These are phyloP conservation scores for Rutstroemia sp. DNA, from an alignment of 2,329 filamentous ascomycete species.

Conservation along the genomic window DNA sequence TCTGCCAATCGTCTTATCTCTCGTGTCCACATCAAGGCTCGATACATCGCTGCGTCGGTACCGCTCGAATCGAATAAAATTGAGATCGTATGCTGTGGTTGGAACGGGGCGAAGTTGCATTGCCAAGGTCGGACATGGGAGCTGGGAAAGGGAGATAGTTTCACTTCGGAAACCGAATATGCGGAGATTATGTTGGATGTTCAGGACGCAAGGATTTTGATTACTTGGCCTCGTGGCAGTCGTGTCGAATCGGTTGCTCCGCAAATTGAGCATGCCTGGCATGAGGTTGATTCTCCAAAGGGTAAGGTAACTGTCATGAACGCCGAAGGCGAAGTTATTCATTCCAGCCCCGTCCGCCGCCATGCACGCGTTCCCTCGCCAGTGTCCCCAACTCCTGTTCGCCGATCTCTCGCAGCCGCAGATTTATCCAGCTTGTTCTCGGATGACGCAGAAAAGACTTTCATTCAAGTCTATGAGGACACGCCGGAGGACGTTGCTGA, in stretches of 20 bases:
- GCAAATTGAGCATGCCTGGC: constrained; percentile 57
- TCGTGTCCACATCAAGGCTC: constrained; percentile 83
- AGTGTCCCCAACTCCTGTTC: constrained; percentile 58
- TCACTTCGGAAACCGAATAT: constrained; percentile 80
- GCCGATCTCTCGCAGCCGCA: constrained; percentile 14
- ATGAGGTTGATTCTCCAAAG: constrained; percentile 45
- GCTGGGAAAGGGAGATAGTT: constrained; percentile 78
- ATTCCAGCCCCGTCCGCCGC: constrained; percentile 54
- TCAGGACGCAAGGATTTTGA: constrained; percentile 80
- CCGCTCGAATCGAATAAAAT: constrained; percentile 68
- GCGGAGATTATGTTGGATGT: constrained; percentile 94
- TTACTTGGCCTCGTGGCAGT: constrained; percentile 73
- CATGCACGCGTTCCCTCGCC: constrained; percentile 60
- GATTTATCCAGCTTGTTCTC: constrained; percentile 25
- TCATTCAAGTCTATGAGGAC: constrained; percentile 70
- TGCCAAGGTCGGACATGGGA: constrained; percentile 85
- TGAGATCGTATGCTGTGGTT: constrained; percentile 85
- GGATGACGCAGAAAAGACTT: constrained; percentile 37
- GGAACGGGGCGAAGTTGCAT: constrained; percentile 92
- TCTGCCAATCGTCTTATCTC: constrained; percentile 90
- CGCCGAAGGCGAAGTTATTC: constrained; percentile 36
- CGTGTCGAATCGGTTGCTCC: constrained; percentile 34
- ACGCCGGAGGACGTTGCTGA: constrained; percentile 43
- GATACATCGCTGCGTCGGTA: constrained; percentile 64
- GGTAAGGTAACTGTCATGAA: constrained; percentile 37